A percentile compares a stretch with the other conserved stretches of the same genome.
Evolutionary conservation across 2,329 filamentous ascomycete genomes (phyloP).

Genomic region (Sclerotinia subarctica): DNA sequence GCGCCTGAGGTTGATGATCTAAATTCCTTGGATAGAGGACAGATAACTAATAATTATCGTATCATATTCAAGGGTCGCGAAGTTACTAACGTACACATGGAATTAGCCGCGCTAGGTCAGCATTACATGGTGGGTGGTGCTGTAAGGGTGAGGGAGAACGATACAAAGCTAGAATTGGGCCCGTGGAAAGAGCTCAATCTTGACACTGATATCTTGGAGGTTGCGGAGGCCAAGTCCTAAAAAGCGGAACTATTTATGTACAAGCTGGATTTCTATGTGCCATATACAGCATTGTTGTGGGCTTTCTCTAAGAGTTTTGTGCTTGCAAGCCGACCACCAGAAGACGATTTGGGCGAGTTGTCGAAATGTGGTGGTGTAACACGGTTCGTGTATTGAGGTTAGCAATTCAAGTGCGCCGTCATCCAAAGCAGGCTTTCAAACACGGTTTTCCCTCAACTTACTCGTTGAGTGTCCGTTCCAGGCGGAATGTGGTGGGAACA

Average conservation of each 20-base stretch:
- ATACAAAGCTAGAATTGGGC: slow-evolving; percentile 20
- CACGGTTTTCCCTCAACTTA: not conserved
- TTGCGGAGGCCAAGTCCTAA: slow-evolving; percentile 26
- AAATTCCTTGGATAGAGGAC: slow-evolving; percentile 29
- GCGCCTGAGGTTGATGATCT: slow-evolving; percentile 20
- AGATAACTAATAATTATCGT: slow-evolving; percentile 26
- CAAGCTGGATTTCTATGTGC: not conserved
- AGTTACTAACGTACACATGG: slow-evolving; percentile 35
- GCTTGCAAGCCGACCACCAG: not conserved
- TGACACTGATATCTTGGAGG: slow-evolving; percentile 30
- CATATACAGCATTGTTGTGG: no score
- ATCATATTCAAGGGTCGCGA: slow-evolving; percentile 32
- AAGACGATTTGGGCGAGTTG: not conserved
- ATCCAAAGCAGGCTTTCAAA: not conserved
- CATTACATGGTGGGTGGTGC: slow-evolving; percentile 37
- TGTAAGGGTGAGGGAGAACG: slow-evolving; percentile 23
- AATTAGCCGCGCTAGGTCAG: slow-evolving; percentile 32
- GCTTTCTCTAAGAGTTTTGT: not conserved
- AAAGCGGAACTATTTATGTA: not conserved
- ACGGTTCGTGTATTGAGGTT: not conserved
- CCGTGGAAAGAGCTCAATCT: slow-evolving; percentile 30
- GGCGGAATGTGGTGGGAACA: not conserved
- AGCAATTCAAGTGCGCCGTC: not conserved
- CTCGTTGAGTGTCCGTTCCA: not conserved
- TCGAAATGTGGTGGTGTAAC: not conserved